These are phyloP conservation scores for Fusarium sp. DNA, from an alignment of 2,329 filamentous ascomycete species.

Conservation along the genomic window DNA sequence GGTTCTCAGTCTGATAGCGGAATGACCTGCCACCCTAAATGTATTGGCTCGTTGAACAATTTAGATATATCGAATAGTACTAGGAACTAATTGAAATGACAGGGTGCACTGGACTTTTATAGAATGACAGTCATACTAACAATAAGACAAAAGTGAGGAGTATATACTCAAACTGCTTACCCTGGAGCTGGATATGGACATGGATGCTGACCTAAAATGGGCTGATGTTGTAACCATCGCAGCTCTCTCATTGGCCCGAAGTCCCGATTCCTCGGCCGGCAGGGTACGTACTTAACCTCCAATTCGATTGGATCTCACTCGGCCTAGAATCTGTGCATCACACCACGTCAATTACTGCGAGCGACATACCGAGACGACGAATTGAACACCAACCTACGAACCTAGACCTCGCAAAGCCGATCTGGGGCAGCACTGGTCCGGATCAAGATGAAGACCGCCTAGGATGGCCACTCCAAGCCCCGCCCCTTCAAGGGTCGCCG, in stretches of 20 bases:
- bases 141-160: neutral
- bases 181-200: neutral
- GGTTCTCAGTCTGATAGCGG: neutral
- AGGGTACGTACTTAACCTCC: conserved; percentile 12
- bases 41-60: neutral
- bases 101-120: neutral
- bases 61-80: neutral
- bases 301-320: conserved; percentile 21
- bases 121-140: no score
- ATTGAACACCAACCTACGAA: conserved; percentile 27
- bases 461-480: conserved; percentile 58
- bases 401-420: neutral
- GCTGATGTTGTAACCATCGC: neutral
- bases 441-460: conserved; percentile 42
- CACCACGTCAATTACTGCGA: conserved; percentile 31
- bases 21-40: neutral
- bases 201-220: neutral
- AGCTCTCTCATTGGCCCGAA: conserved; percentile 13
- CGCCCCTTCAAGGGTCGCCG: conserved; percentile 64
- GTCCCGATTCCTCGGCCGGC: neutral
- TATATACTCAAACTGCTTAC: neutral
- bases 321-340: conserved; percentile 28
- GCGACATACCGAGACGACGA: conserved; percentile 37
- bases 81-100: neutral
- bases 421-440: conserved; percentile 3